phyloP scores from a whole-genome alignment of 2,329 filamentous ascomycete genomes.

The Botryotinia calthae region DNA sequence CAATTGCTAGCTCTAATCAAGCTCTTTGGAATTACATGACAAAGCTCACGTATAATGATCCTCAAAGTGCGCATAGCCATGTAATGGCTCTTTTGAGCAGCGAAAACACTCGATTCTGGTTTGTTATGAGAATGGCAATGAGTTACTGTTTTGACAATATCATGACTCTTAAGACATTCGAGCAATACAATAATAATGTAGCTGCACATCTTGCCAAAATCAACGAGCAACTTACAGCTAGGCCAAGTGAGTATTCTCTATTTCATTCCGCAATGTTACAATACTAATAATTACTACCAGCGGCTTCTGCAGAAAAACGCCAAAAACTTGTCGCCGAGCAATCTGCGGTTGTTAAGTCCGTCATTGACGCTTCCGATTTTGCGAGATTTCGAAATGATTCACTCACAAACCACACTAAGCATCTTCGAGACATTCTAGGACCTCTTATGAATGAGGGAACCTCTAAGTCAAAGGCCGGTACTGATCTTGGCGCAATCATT shows the following conservation, averaged over 20 bases:
- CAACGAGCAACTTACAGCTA: slow-evolving; percentile 23
- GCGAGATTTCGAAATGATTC: slow-evolving; percentile 28
- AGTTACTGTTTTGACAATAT: slow-evolving; percentile 42
- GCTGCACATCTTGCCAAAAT: slow-evolving; percentile 31
- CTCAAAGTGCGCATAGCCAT: slow-evolving; percentile 39
- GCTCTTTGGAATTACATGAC: slow-evolving; percentile 43
- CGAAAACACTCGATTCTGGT: slow-evolving; percentile 37
- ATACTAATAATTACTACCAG: slow-evolving; percentile 21
- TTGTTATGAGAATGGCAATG: slow-evolving; percentile 42
- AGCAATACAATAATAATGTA: slow-evolving; percentile 35
- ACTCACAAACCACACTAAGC: slow-evolving; percentile 30
- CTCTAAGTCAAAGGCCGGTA: slow-evolving; percentile 41
- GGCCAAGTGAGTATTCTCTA: slow-evolving; percentile 34
- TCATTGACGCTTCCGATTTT: slow-evolving; percentile 41
- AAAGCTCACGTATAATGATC: slow-evolving; percentile 33
- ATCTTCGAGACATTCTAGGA: slow-evolving; percentile 45
- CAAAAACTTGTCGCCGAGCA: slow-evolving; percentile 42
- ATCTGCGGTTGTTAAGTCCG: slow-evolving; percentile 40
- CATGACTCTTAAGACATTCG: slow-evolving; percentile 40
- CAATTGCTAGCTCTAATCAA: slow-evolving; percentile 30
- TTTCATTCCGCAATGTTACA: slow-evolving; percentile 15
- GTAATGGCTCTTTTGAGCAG: slow-evolving; percentile 40
- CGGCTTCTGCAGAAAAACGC: slow-evolving; percentile 31
- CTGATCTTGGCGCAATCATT: slow-evolving; percentile 39
- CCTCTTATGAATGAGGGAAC: slow-evolving; percentile 43